Base-by-base conservation (phyloP, 2,329 filamentous ascomycete genomes). In the Calonectria pseudoreteaudii region DNA sequence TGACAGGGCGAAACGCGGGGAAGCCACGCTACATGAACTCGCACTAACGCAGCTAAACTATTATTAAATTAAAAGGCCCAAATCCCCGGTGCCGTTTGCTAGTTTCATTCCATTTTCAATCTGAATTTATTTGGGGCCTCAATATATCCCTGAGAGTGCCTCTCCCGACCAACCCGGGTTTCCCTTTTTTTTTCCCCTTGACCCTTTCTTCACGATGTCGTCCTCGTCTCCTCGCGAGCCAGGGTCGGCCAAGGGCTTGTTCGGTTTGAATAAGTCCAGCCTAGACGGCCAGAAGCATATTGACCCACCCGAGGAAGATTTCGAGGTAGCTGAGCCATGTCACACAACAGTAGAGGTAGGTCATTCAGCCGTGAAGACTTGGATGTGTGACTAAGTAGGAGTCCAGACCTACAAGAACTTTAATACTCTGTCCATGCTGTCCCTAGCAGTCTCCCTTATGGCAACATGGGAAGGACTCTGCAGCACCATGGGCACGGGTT, bases 381-480 rank as follows among this genome's bases (percentile, higher is more conserved):
- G 9, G 13, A 4, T 1, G 30, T 65, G 38, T 5, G 7, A 38
- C 34, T 65, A 31, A 65, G 28, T 3, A 0, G 18, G 20, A 31
- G 18, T 26, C 6, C 5, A 65, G 60, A 65, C 60, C 8, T 47
- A 65, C 16, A 65, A 65, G 23, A 65, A 65, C 7, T 65, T 65
- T 18, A 65, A 65, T 9, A 65, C 60, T 14, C 20, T 65, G 18
- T 65, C 60, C 3, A 65, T 65, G 60, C 26, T 65, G 10, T 65
- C 60, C 26, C 60, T 65, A 16, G 60, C 60, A 3, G 60, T 65
- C 8, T 65, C 60, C 14, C 38, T 65, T 2, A 65, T 65, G 60
- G 60, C 60, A 47, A 65, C 60, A 31, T 65, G 60, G 60, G 60
- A 65, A 31, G 60, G 38, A 3, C 38, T 65, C 36, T 65, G 60